A percentile compares a stretch with the other conserved stretches of the same genome.
phyloP scores from a whole-genome alignment of 495 filamentous ascomycete species.

The Sphaerosporella brunnea region DNA sequence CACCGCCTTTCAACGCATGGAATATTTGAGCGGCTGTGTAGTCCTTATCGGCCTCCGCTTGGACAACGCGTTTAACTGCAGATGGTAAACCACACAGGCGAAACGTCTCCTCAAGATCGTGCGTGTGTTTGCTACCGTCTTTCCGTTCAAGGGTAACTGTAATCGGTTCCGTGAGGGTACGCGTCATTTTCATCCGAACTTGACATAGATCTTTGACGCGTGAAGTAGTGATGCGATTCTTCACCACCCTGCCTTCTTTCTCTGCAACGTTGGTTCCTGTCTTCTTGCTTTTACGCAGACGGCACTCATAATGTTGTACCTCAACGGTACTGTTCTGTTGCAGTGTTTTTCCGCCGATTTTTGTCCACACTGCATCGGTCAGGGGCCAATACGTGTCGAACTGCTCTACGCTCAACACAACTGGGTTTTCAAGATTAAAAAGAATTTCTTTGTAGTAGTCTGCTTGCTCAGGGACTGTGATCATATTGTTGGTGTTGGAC shows the following conservation, averaged over 20 bases:
- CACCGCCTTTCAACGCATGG: not conserved
- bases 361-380: conserved; percentile 6
- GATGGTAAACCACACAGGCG: not conserved
- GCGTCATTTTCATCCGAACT: not conserved
- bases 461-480: too few relatives aligned
- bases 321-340: not conserved
- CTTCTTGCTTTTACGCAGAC: not conserved
- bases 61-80: not conserved
- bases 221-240: not conserved
- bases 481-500: too few relatives aligned
- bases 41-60: not conserved
- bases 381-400: conserved; percentile 6
- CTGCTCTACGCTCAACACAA: conserved; percentile 4
- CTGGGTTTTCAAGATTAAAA: not conserved
- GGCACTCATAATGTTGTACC: conserved; percentile 5
- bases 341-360: conserved; percentile 2
- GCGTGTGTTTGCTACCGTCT: not conserved
- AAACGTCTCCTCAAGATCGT: not conserved
- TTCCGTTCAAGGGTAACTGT: not conserved
- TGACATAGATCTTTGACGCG: not conserved
- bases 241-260: not conserved
- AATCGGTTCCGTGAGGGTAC: not conserved
- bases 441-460: too few relatives aligned
- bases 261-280: not conserved
- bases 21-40: not conserved